Base-by-base conservation (phyloP, 192 early-diverging fungal species). In the Coemansia sp. region DNA sequence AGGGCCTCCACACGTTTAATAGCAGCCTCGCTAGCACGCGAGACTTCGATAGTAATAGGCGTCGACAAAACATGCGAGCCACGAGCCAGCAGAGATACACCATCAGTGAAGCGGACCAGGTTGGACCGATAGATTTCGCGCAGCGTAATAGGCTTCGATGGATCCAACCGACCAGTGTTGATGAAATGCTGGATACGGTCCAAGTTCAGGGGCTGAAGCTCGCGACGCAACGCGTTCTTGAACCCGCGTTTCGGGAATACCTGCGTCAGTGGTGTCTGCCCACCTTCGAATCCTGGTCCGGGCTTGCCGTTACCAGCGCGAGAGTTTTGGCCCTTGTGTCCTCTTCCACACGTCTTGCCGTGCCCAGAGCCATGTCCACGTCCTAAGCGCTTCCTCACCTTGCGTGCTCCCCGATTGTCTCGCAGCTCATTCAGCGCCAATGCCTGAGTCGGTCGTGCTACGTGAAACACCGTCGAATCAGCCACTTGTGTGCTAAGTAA, bases 101-200 rank as follows among this genome's bases (percentile, higher is more conserved):
- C 96, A 69, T 99, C 94, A 74, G 92, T 88, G 23, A 83, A 83
- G 59, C 73, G 38, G 2, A 83, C 73, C 57, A 78, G n/a, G 17
- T 83, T 83, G 12, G 76, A 64, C 7, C 74, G 42, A 27, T 75
- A 75, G 31, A 83, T 72, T 34, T 75, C 59, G 60, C 89, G 89
- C 80, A 96, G 89, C 32, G 93, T 95, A 48, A 99, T 95, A 0
- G 87, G 77, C 64, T 94, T 87, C 15, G 85, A 74, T 2, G 94
- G 68, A 72, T 97, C 93, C 50, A 99, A 75, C 29, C 94, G 85
- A 7, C 94, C 94, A 2, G 79, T 86, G 61, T 93, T 87, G 63
- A 99, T 91, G 90, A 93, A 96, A 74, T 93, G 90, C 81, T 98
- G 95, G 70, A 99, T 79, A 37, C 88, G 84, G 80, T 97, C 96